A percentile compares a stretch with the other conserved stretches of the same genome.
phyloP scores from a whole-genome alignment of 352 stramenopile species.

The Pythium aristosporum region DNA sequence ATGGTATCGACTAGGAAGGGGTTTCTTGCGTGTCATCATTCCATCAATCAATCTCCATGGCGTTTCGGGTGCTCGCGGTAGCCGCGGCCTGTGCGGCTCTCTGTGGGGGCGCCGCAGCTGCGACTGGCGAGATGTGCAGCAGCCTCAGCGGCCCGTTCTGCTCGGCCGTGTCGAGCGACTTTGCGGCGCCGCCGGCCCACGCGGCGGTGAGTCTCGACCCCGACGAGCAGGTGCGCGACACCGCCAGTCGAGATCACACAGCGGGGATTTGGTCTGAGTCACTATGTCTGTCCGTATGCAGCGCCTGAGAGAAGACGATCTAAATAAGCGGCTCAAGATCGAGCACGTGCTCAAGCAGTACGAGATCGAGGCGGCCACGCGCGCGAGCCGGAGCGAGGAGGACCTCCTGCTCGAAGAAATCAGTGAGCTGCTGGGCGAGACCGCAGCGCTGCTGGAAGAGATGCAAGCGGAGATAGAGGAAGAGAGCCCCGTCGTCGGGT shows the following conservation, averaged over 20 bases:
- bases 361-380: constrained; percentile 40
- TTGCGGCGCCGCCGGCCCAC: constrained; percentile 38
- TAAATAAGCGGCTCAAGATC: constrained; percentile 46
- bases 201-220: constrained; percentile 42
- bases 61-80: not conserved
- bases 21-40: constrained; percentile 15
- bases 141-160: constrained; percentile 76
- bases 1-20: constrained; percentile 15
- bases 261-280: not conserved
- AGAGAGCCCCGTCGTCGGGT: constrained; percentile 43
- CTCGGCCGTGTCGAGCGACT: constrained; percentile 24
- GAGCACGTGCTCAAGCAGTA: constrained; percentile 70
- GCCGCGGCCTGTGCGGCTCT: not conserved
- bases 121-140: constrained; percentile 35
- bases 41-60: not conserved
- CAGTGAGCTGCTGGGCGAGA: constrained; percentile 55
- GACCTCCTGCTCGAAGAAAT: constrained; percentile 47
- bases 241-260: not conserved
- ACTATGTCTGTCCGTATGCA: constrained; percentile 16
- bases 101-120: not conserved
- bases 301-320: constrained; percentile 27
- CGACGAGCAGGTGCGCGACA: constrained; percentile 29
- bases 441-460: constrained; percentile 33
- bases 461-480: constrained; percentile 31
- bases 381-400: constrained; percentile 22